Evolutionary conservation across 139 green algal genomes (phyloP).

Genomic region (Coccomyxa sp.): DNA sequence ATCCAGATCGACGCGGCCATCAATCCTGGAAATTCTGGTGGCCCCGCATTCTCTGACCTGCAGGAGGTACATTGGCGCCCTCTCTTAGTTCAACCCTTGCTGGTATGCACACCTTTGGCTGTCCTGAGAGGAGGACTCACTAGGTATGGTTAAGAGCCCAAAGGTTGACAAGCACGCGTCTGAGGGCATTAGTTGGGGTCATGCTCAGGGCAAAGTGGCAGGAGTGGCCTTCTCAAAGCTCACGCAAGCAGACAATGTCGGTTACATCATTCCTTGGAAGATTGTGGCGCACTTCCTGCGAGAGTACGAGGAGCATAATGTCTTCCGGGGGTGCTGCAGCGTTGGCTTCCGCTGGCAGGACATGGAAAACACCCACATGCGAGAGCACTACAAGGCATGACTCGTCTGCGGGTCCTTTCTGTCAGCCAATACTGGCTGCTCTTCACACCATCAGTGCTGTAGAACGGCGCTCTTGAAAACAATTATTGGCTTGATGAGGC

Average conservation of each 20-base stretch:
- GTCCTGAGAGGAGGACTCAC: no score
- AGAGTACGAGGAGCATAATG: constrained; percentile 48
- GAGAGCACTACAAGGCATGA: constrained; percentile 23
- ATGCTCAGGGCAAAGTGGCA: constrained; percentile 24
- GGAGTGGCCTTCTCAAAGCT: constrained; percentile 76
- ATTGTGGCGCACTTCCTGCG: constrained; percentile 62
- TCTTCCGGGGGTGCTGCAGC: constrained; percentile 55
- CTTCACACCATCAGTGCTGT: no score
- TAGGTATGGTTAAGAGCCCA: not conserved
- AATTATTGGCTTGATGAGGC: no score
- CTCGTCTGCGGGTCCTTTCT: no score
- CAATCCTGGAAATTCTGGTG: constrained; percentile 66
- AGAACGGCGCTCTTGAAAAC: no score
- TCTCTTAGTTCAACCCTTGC: not conserved
- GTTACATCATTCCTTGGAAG: constrained; percentile 71
- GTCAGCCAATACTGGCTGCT: no score
- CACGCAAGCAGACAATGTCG: constrained; percentile 64
- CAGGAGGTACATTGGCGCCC: not conserved
- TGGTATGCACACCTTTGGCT: not conserved
- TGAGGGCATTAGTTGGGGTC: not conserved
- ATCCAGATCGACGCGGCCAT: constrained; percentile 74
- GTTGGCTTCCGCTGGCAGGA: constrained; percentile 52
- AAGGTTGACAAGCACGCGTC: not conserved
- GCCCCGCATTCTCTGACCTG: constrained; percentile 67
- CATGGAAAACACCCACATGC: constrained; percentile 33